Evolutionary conservation across 345 rosid genomes (phyloP).

Genomic region (Populus deltoides): DNA sequence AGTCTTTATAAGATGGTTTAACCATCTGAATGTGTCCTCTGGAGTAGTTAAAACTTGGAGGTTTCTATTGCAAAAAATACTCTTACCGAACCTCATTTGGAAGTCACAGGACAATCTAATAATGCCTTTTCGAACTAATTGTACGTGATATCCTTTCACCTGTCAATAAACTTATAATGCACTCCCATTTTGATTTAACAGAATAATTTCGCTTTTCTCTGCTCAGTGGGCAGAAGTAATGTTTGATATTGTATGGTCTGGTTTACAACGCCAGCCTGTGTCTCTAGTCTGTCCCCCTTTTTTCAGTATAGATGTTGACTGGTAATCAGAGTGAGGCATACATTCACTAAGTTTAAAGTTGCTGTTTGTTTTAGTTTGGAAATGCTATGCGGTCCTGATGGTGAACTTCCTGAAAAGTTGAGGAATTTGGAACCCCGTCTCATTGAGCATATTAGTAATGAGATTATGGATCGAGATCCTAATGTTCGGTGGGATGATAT

Average conservation of each 20-base stretch:
- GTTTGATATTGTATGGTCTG: background rate
- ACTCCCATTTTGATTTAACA: background rate
- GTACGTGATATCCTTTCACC: background rate
- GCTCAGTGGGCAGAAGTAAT: background rate
- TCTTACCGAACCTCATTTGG: background rate
- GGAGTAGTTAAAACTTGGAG: too few relatives aligned
- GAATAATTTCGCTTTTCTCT: background rate
- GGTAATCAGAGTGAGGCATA: too few relatives aligned
- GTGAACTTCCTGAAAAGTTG: conserved; percentile 92
- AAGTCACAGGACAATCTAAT: background rate
- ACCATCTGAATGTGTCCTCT: conserved; percentile 2
- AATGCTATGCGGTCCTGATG: conserved; percentile 93
- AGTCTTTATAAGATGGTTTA: conserved; percentile 8
- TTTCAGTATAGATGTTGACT: too few relatives aligned
- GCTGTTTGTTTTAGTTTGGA: conserved; percentile 56
- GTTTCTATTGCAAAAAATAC: background rate
- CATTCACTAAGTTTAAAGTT: background rate
- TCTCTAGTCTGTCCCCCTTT: background rate
- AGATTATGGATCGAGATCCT: conserved; percentile 95
- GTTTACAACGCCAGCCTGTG: background rate
- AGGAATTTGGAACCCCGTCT: conserved; percentile 96
- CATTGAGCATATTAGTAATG: conserved; percentile 95
- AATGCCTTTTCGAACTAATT: background rate
- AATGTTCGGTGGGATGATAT: conserved; percentile 97
- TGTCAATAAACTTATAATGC: background rate